A percentile compares a stretch with the other conserved stretches of the same genome.
Evolutionary conservation across 2,329 filamentous ascomycete genomes (phyloP).

Genomic region (Nemania serpens): DNA sequence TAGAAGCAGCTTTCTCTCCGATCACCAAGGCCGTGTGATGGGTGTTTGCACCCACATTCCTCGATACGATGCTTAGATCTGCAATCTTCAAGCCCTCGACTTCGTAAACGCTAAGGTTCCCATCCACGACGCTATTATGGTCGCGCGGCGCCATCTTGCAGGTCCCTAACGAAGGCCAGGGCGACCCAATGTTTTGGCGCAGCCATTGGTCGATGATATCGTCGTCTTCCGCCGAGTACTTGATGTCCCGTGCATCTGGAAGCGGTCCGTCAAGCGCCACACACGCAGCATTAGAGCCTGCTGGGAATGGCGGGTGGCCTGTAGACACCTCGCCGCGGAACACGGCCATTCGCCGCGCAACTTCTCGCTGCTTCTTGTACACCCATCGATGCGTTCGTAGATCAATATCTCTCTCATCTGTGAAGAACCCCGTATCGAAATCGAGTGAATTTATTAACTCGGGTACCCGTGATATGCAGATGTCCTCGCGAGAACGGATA

Average conservation of each 20-base stretch:
- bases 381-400: constrained; percentile 61
- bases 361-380: constrained; percentile 66
- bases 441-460: constrained; percentile 49
- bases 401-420: constrained; percentile 52
- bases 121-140: constrained; percentile 48
- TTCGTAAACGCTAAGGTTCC: constrained; percentile 47
- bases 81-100: constrained; percentile 46
- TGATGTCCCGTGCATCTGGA: too few relatives aligned
- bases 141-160: constrained; percentile 48
- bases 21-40: constrained; percentile 53
- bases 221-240: constrained; percentile 53
- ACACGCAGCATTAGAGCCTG: too few relatives aligned
- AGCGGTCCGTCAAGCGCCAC: too few relatives aligned
- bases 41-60: constrained; percentile 50
- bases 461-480: constrained; percentile 54
- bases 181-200: constrained; percentile 45
- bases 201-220: constrained; percentile 49
- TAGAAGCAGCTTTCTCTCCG: constrained; percentile 52
- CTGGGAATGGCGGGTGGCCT: constrained; percentile 50
- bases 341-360: constrained; percentile 57
- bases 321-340: constrained; percentile 51
- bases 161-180: constrained; percentile 50
- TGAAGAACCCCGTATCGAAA: constrained; percentile 42
- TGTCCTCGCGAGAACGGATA: too few relatives aligned
- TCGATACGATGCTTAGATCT: constrained; percentile 42